Evolutionary conservation across 495 filamentous ascomycete genomes (phyloP).

Genomic region (Penicillium mononematosum): DNA sequence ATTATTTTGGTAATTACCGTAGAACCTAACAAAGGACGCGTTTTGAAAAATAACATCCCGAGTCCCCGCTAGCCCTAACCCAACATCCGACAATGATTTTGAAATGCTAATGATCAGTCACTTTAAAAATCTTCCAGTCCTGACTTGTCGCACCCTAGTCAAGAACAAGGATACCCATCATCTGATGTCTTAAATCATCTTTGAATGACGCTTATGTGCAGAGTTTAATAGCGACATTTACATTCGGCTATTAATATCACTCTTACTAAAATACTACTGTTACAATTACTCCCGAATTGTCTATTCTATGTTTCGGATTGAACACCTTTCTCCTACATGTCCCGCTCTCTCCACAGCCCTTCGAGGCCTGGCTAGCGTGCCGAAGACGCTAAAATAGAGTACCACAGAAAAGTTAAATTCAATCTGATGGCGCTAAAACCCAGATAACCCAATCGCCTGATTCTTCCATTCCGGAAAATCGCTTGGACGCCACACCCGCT

Average conservation of each 20-base stretch:
- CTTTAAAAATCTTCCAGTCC: neutral
- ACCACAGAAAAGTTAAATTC: neutral
- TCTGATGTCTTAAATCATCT: neutral
- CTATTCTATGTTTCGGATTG: neutral
- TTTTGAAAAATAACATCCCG: constrained; percentile 1
- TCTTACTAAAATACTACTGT: neutral
- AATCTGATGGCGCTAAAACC: neutral
- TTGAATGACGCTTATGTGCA: constrained; percentile 3
- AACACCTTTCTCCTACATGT: neutral
- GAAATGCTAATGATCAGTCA: constrained; percentile 7
- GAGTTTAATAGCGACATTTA: neutral
- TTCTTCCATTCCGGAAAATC: constrained; percentile 12
- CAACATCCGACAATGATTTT: neutral
- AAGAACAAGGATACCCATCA: constrained; percentile 4
- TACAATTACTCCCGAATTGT: neutral
- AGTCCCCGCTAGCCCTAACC: constrained; percentile 4
- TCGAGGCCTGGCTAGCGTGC: neutral
- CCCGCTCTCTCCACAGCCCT: neutral
- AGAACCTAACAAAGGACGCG: neutral
- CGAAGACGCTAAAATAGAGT: neutral
- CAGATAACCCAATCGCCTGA: constrained; percentile 21
- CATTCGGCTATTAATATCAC: neutral
- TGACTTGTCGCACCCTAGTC: neutral
- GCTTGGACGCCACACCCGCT: constrained; percentile 21
- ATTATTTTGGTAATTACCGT: neutral